These are phyloP conservation scores for Podospora comata DNA, from an alignment of 495 filamentous ascomycete genomes.

Conservation along the genomic window DNA sequence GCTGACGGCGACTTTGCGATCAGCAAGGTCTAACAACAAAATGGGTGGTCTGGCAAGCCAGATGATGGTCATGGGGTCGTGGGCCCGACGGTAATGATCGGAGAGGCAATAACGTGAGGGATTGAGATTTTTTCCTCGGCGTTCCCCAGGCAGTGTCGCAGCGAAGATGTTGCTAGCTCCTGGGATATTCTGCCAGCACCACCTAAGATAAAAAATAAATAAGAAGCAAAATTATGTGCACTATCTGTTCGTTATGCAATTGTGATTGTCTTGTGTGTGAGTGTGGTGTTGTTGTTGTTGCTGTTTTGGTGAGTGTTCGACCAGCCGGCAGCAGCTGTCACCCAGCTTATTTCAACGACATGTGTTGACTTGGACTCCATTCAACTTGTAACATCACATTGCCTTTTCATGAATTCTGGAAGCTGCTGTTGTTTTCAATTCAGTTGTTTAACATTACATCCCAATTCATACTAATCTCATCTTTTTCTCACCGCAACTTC, in stretches of 20 bases:
- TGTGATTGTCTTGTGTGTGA: background rate
- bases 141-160: background rate
- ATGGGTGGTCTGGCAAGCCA: conserved; percentile 3
- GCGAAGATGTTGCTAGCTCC: background rate
- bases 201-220: conserved; percentile 13
- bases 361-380: background rate
- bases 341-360: background rate
- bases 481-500: background rate
- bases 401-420: no score
- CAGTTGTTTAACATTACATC: no score
- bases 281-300: background rate
- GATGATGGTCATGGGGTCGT: conserved; percentile 7
- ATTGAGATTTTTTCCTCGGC: background rate
- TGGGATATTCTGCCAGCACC: background rate
- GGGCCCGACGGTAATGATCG: background rate
- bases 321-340: conserved; percentile 11
- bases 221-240: conserved; percentile 13
- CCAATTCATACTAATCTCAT: no score
- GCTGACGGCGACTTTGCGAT: background rate
- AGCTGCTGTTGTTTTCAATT: no score
- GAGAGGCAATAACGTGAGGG: background rate
- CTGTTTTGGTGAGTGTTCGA: background rate
- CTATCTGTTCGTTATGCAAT: background rate
- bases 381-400: background rate
- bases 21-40: background rate